These are phyloP conservation scores for Euphorbia neoarborescens DNA, from an alignment of 441 rosid genomes.

Conservation along the genomic window DNA sequence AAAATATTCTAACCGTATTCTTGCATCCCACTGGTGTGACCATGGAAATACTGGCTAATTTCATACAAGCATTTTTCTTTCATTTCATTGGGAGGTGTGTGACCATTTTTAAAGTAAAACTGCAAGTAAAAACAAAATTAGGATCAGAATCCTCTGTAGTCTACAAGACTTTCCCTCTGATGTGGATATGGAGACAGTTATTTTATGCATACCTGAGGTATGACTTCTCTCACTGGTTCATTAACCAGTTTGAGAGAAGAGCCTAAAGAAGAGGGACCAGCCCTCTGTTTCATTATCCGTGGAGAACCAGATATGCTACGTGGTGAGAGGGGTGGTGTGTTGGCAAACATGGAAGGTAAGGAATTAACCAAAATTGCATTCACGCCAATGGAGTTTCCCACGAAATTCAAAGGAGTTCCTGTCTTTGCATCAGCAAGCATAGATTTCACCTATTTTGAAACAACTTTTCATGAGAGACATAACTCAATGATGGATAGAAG, in stretches of 20 bases:
- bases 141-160: background rate
- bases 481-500: background rate
- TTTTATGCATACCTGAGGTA: constrained; percentile 61
- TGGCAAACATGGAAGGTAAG: constrained; percentile 85
- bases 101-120: constrained; percentile 91
- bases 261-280: constrained; percentile 64
- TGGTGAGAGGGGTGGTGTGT: constrained; percentile 93
- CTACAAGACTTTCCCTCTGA: constrained; percentile 1
- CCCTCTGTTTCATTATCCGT: constrained; percentile 57
- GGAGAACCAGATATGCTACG: constrained; percentile 83
- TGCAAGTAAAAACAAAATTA: constrained; percentile 28
- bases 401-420: constrained; percentile 47
- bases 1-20: constrained; percentile 48
- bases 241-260: constrained; percentile 59
- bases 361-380: constrained; percentile 36
- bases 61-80: constrained; percentile 62
- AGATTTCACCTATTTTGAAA: constrained; percentile 45
- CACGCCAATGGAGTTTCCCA: constrained; percentile 41
- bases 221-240: constrained; percentile 68
- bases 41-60: constrained; percentile 57
- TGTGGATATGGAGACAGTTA: background rate
- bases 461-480: constrained; percentile 4
- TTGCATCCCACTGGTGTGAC: constrained; percentile 63
- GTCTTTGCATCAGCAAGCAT: constrained; percentile 62
- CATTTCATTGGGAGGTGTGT: constrained; percentile 67